These are phyloP conservation scores for Mortierella alpina DNA, from an alignment of 192 early-diverging fungal species.

Conservation along the genomic window DNA sequence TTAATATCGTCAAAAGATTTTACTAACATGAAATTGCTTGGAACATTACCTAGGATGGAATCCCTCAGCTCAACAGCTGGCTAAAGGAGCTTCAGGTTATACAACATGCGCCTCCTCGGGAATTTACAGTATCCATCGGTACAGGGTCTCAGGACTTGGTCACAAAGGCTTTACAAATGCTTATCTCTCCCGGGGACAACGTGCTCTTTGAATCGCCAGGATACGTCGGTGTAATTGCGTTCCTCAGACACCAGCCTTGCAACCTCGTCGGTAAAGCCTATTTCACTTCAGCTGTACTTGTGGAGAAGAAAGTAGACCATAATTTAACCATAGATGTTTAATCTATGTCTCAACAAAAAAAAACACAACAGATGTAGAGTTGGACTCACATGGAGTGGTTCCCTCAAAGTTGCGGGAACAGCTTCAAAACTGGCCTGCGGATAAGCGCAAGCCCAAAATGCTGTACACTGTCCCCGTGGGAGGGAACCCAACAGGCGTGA, in stretches of 20 bases:
- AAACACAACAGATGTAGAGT: conserved; percentile 35
- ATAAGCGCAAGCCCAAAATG: conserved; percentile 57
- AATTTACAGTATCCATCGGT: conserved; percentile 58
- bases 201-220: conserved; percentile 64
- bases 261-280: conserved; percentile 54
- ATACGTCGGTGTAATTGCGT: conserved; percentile 61
- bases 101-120: conserved; percentile 59
- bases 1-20: conserved; percentile 4
- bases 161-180: conserved; percentile 66
- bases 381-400: conserved; percentile 68
- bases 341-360: neutral
- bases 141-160: conserved; percentile 67
- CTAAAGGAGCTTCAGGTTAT: conserved; percentile 57
- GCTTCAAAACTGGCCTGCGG: conserved; percentile 55
- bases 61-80: conserved; percentile 59
- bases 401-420: conserved; percentile 66
- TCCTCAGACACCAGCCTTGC: conserved; percentile 56
- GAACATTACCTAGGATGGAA: conserved; percentile 52
- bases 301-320: neutral
- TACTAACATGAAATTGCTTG: neutral
- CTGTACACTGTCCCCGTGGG: conserved; percentile 88
- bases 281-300: neutral
- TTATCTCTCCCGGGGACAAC: conserved; percentile 60
- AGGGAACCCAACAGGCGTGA: conserved; percentile 91
- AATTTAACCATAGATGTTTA: neutral